These are phyloP conservation scores for Flaveria robusta DNA, from an alignment of 129 eudicot species.

Conservation along the genomic window DNA sequence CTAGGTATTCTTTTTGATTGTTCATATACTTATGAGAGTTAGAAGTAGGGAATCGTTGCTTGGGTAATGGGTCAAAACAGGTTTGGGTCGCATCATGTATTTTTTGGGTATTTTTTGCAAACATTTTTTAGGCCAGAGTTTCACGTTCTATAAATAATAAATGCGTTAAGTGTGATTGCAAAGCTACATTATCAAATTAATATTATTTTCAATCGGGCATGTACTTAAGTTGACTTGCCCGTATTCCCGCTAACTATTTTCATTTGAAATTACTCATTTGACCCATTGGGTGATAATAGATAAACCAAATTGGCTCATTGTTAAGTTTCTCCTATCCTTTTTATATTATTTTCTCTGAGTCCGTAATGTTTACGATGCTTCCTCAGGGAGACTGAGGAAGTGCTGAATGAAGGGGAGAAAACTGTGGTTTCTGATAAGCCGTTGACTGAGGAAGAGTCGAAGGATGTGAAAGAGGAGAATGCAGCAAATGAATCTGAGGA, in stretches of 20 bases:
- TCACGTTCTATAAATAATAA: neutral
- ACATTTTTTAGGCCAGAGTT: neutral
- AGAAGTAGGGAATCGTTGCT: neutral
- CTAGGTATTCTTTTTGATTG: constrained; percentile 37
- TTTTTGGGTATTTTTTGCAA: too few species aligned
- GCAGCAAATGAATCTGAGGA: constrained; percentile 64
- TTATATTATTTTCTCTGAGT: neutral
- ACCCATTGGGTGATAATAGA: neutral
- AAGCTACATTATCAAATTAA: neutral
- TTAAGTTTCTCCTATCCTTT: neutral
- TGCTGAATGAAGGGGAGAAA: constrained; percentile 62
- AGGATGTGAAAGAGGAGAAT: constrained; percentile 60
- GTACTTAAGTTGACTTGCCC: neutral
- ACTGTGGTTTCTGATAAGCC: constrained; percentile 54
- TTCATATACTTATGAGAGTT: neutral
- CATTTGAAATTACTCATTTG: neutral
- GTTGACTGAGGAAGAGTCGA: constrained; percentile 50
- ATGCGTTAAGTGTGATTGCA: neutral
- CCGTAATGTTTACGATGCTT: neutral
- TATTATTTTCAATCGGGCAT: neutral
- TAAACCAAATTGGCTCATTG: neutral
- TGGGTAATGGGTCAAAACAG: neutral
- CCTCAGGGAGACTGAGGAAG: constrained; percentile 64
- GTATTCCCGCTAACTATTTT: too few species aligned
- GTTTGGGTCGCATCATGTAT: neutral